Percentiles rank a stretch among this genome's conserved stretches.
phyloP scores from a whole-genome alignment of 768 basidiomycete genomes.

The Tremella mesenterica region DNA sequence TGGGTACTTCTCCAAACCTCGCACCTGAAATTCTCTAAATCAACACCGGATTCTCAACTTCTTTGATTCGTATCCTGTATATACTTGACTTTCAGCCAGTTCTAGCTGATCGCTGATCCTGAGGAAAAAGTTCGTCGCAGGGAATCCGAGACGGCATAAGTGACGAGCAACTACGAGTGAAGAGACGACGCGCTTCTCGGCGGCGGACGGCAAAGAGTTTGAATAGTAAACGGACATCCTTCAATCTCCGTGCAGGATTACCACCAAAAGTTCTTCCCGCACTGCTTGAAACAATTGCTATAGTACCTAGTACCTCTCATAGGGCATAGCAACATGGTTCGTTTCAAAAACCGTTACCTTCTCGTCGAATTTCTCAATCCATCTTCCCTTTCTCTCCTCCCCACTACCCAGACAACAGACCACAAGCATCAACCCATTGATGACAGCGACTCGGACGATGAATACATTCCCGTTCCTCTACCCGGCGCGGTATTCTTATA shows the following conservation, averaged over 20 bases:
- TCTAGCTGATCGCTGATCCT: too few relatives aligned
- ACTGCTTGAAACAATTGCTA: neutral
- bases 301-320: neutral
- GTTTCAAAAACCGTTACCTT: slow-evolving; percentile 83
- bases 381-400: slow-evolving; percentile 7
- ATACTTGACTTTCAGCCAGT: too few relatives aligned
- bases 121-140: too few relatives aligned
- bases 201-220: too few relatives aligned
- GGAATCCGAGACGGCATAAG: too few relatives aligned
- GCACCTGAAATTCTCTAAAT: too few relatives aligned
- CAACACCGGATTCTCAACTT: too few relatives aligned
- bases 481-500: slow-evolving; percentile 27
- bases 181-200: too few relatives aligned
- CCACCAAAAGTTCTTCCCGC: neutral
- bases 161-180: too few relatives aligned
- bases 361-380: slow-evolving; percentile 69
- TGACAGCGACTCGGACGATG: slow-evolving; percentile 21
- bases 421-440: slow-evolving; percentile 4
- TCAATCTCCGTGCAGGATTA: neutral
- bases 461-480: slow-evolving; percentile 1
- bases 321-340: slow-evolving; percentile 50
- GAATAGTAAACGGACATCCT: slow-evolving; percentile 2
- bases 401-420: neutral
- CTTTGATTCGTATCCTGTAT: too few relatives aligned
- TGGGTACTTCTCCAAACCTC: too few relatives aligned